phyloP scores from a whole-genome alignment of 2,329 filamentous ascomycete genomes.

The Aspergillus flavus region DNA sequence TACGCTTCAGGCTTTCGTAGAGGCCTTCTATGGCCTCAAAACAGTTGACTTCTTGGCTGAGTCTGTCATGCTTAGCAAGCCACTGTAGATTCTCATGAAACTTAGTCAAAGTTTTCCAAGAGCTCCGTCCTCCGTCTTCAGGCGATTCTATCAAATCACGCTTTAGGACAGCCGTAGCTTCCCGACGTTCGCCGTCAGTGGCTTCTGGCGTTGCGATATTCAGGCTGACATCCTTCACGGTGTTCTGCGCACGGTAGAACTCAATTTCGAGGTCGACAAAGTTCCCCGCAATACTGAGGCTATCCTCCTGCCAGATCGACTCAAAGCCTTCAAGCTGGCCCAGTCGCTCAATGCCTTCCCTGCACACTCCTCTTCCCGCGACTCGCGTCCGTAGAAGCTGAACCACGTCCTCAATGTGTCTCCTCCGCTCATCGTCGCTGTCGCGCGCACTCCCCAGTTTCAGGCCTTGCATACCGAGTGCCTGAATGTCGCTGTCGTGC shows the following conservation, averaged over 20 bases:
- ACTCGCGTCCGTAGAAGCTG: conserved; percentile 43
- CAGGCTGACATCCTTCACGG: conserved; percentile 47
- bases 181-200: conserved; percentile 43
- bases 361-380: conserved; percentile 46
- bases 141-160: conserved; percentile 39
- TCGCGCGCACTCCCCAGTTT: conserved; percentile 41
- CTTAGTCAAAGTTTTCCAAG: conserved; percentile 40
- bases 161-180: conserved; percentile 47
- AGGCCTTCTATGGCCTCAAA: conserved; percentile 50
- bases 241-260: conserved; percentile 43
- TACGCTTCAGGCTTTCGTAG: conserved; percentile 43
- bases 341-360: conserved; percentile 47
- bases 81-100: conserved; percentile 49
- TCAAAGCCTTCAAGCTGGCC: conserved; percentile 48
- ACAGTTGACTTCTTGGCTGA: conserved; percentile 49
- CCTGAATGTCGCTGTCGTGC: conserved; percentile 43
- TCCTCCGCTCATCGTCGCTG: conserved; percentile 44
- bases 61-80: conserved; percentile 47
- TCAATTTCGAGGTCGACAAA: conserved; percentile 51
- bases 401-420: conserved; percentile 46
- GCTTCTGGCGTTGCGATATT: conserved; percentile 46
- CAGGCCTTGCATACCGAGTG: conserved; percentile 41
- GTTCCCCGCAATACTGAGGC: conserved; percentile 49
- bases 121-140: conserved; percentile 33
- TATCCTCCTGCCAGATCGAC: conserved; percentile 51